A percentile compares a stretch with the other conserved stretches of the same genome.
Conservation (phyloP, 768 basidiomycete species). For the Mycena capillaripes region DNA sequence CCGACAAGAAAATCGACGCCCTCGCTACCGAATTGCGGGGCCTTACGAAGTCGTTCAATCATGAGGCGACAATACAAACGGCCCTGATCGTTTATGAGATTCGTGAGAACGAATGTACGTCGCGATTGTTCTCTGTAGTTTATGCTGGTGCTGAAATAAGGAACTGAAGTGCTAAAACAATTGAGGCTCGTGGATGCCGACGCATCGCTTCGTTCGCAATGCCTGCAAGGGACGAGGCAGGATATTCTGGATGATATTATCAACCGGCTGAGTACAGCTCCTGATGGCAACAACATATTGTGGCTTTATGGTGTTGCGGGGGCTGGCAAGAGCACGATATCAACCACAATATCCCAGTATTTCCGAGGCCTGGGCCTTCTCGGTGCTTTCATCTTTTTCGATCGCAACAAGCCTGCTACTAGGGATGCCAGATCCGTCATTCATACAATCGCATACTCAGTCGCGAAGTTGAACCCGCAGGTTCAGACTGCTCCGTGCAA, state of each 20-base stretch:
- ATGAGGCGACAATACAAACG: not conserved
- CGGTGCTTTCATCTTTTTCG: slow-evolving; percentile 40
- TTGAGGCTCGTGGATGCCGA: not conserved
- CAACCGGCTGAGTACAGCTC: slow-evolving; percentile 26
- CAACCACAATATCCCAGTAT: slow-evolving; percentile 34
- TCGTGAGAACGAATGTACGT: not conserved
- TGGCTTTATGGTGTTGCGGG: too few species aligned
- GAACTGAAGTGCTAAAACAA: not conserved
- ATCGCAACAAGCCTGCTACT: slow-evolving; percentile 16
- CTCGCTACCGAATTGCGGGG: not conserved
- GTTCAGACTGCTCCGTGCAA: slow-evolving; percentile 3
- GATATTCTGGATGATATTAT: slow-evolving; percentile 25
- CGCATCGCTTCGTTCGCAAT: slow-evolving; percentile 12
- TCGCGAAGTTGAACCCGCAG: slow-evolving; percentile 14
- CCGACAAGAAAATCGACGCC: not conserved
- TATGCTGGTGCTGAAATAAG: not conserved
- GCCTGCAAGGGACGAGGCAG: slow-evolving; percentile 27
- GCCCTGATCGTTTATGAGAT: not conserved
- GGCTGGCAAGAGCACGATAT: slow-evolving; percentile 39
- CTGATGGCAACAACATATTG: slow-evolving; percentile 26
- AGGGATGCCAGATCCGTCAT: slow-evolving; percentile 26
- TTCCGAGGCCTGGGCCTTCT: slow-evolving; percentile 28
- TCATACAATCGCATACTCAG: slow-evolving; percentile 27
- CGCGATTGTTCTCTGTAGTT: not conserved
- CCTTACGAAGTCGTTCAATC: not conserved